These are phyloP conservation scores for Camelina neglecta DNA, from an alignment of 345 rosid species.

Conservation along the genomic window DNA sequence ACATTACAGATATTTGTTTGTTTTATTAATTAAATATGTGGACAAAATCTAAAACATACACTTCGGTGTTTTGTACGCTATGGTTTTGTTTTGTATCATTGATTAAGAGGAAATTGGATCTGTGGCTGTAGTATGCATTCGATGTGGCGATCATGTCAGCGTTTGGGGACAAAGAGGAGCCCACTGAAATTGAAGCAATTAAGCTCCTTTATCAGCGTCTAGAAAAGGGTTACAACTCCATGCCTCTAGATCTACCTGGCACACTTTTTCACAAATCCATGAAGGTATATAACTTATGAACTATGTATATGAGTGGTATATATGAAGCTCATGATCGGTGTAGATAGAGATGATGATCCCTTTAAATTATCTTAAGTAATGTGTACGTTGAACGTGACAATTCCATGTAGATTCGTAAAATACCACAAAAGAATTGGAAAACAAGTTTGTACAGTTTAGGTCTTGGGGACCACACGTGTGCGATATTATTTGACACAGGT, in stretches of 20 bases:
- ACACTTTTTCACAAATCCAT: slow-evolving; percentile 81
- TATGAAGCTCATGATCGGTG: not conserved
- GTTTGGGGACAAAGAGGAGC: slow-evolving; percentile 63
- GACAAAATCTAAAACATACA: not conserved
- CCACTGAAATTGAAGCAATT: slow-evolving; percentile 60
- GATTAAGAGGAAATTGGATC: slow-evolving; percentile 15
- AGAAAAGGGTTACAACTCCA: slow-evolving; percentile 90
- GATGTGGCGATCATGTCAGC: slow-evolving; percentile 91
- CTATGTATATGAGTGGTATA: not conserved
- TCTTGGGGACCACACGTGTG: slow-evolving; percentile 27
- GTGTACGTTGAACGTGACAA: slow-evolving; percentile 24
- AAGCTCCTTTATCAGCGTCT: slow-evolving; percentile 70
- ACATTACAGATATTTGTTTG: not conserved
- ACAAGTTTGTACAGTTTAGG: not conserved
- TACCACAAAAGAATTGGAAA: slow-evolving; percentile 4
- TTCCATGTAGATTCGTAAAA: slow-evolving; percentile 7
- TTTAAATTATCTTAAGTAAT: not conserved
- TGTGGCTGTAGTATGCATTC: slow-evolving; percentile 73
- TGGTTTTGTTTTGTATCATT: not conserved
- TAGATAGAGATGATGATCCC: not conserved
- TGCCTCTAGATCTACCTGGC: slow-evolving; percentile 88
- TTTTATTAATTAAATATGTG: no score
- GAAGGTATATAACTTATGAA: slow-evolving; percentile 53
- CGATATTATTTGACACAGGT: slow-evolving; percentile 27
- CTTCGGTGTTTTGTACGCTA: not conserved